phyloP scores from a whole-genome alignment of 2,329 filamentous ascomycete genomes.

The Xylariaceae sp. region DNA sequence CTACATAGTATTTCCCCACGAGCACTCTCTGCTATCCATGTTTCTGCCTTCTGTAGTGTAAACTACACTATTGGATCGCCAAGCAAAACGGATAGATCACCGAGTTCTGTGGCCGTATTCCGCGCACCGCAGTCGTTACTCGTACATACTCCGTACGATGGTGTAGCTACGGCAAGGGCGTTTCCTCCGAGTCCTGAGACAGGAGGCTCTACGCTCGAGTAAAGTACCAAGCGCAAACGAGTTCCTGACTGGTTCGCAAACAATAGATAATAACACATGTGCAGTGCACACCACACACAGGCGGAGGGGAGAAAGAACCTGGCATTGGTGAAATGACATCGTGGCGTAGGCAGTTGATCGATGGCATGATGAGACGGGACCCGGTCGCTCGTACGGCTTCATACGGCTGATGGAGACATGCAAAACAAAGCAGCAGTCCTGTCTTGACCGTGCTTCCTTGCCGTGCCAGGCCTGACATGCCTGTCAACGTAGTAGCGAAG shows the following conservation, averaged over 20 bases:
- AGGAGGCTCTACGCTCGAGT: neutral
- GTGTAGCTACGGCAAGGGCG: too few relatives aligned
- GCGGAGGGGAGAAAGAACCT: constrained; percentile 6
- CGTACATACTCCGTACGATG: too few relatives aligned
- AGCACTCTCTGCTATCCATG: neutral
- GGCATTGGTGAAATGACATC: constrained; percentile 13
- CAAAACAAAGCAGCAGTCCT: neutral
- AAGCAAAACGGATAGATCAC: constrained; percentile 10
- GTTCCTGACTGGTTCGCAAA: constrained; percentile 16
- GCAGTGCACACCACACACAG: neutral
- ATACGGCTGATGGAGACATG: neutral
- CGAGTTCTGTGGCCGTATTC: constrained; percentile 13
- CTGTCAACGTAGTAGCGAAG: neutral
- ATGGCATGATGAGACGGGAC: constrained; percentile 14
- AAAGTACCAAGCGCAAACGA: constrained; percentile 10
- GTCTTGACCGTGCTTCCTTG: neutral
- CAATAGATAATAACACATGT: constrained; percentile 6
- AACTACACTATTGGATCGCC: constrained; percentile 12
- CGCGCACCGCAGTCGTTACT: neutral
- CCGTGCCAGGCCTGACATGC: neutral
- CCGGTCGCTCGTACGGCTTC: constrained; percentile 13
- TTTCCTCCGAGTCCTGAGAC: constrained; percentile 9
- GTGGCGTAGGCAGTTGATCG: constrained; percentile 11
- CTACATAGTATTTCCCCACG: neutral
- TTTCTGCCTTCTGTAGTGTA: neutral